Percentiles rank a stretch among this genome's conserved stretches.
phyloP scores from a whole-genome alignment of 768 basidiomycete species.

The Cystofilobasidium macerans region DNA sequence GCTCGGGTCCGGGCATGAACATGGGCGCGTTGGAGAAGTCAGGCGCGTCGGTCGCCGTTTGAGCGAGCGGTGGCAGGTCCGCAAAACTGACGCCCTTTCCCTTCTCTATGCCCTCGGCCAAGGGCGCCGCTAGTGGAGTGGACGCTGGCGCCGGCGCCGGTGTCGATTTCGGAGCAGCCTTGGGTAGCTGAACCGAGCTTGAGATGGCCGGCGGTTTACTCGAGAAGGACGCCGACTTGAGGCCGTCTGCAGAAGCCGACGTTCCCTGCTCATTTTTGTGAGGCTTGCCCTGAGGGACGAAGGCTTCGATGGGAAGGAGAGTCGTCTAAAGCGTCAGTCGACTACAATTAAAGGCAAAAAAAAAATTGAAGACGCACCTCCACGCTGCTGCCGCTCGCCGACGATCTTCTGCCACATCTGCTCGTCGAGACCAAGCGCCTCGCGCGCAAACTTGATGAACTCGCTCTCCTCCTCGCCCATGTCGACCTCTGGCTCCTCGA shows the following conservation, averaged over 20 bases:
- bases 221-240: constrained; percentile 11
- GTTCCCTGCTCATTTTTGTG: background rate
- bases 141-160: background rate
- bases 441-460: constrained; percentile 87
- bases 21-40: constrained; percentile 8
- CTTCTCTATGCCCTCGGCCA: background rate
- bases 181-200: background rate
- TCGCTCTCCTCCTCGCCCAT: constrained; percentile 91
- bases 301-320: background rate
- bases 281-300: background rate
- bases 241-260: background rate
- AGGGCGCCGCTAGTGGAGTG: background rate
- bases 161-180: background rate
- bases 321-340: background rate
- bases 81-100: constrained; percentile 8
- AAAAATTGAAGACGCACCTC: constrained; percentile 50
- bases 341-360: background rate
- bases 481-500: constrained; percentile 62
- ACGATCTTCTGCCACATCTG: constrained; percentile 85
- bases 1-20: constrained; percentile 5
- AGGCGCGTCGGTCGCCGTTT: constrained; percentile 14
- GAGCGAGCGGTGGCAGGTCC: constrained; percentile 8
- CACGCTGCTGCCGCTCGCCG: constrained; percentile 60
- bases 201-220: constrained; percentile 4
- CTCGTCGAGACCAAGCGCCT: constrained; percentile 76